phyloP scores from a whole-genome alignment of 495 filamentous ascomycete genomes.

The Chaetomium tenue region DNA sequence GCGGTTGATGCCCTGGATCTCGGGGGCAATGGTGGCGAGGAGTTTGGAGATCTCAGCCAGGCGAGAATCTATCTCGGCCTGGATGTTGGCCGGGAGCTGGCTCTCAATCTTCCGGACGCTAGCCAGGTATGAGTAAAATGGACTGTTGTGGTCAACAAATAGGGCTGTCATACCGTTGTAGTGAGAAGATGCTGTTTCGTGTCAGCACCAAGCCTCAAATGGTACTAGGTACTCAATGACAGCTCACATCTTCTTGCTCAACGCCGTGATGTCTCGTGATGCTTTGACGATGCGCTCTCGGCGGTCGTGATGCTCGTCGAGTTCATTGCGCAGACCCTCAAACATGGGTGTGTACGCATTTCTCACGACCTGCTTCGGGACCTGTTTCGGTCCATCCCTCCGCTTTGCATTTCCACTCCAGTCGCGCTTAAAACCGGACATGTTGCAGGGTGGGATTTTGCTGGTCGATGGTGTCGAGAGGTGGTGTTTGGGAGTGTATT shows the following conservation, averaged over 20 bases:
- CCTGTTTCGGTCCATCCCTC: slow-evolving; percentile 34
- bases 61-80: slow-evolving; percentile 62
- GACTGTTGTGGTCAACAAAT: background rate
- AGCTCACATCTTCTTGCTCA: slow-evolving; percentile 93
- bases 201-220: slow-evolving; percentile 1
- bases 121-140: slow-evolving; percentile 8
- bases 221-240: background rate
- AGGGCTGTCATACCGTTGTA: slow-evolving; percentile 67
- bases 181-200: slow-evolving; percentile 73
- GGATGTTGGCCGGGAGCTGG: slow-evolving; percentile 62
- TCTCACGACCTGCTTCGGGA: slow-evolving; percentile 32
- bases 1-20: slow-evolving; percentile 74
- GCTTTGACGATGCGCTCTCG: slow-evolving; percentile 86
- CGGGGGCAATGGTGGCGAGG: slow-evolving; percentile 63
- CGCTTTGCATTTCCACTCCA: slow-evolving; percentile 55
- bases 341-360: slow-evolving; percentile 74
- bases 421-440: slow-evolving; percentile 58
- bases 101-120: slow-evolving; percentile 59
- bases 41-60: slow-evolving; percentile 65
- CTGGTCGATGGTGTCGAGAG: background rate
- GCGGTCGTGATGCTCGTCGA: slow-evolving; percentile 93
- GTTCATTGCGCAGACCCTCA: slow-evolving; percentile 74
- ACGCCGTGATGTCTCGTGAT: slow-evolving; percentile 83
- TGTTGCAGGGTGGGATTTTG: slow-evolving; percentile 20
- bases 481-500: slow-evolving; percentile 11